These are phyloP conservation scores for Scutellaria minor DNA, from an alignment of 257 asterid species.

Conservation along the genomic window DNA sequence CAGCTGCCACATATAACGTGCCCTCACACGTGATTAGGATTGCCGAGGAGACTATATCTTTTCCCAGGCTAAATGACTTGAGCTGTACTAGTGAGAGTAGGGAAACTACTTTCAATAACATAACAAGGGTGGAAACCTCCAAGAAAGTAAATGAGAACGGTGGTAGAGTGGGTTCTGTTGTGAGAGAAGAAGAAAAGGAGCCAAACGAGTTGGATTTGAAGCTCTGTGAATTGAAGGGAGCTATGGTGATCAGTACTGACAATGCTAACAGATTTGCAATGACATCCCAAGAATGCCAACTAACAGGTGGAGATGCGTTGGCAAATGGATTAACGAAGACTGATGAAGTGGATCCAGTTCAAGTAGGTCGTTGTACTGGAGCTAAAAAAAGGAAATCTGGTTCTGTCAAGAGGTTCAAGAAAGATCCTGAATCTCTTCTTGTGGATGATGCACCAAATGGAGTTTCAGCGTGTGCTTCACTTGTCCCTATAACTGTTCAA, in stretches of 20 bases:
- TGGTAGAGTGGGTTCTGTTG: slow-evolving; percentile 34
- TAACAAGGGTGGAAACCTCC: slow-evolving; percentile 41
- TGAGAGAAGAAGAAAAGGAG: slow-evolving; percentile 45
- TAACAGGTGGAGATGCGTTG: slow-evolving; percentile 35
- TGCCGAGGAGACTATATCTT: slow-evolving; percentile 41
- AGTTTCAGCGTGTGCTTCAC: slow-evolving; percentile 33
- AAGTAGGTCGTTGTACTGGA: slow-evolving; percentile 70
- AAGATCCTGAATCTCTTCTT: slow-evolving; percentile 49
- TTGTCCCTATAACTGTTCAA: slow-evolving; percentile 45
- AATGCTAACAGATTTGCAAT: slow-evolving; percentile 35
- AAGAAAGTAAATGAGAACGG: slow-evolving; percentile 52
- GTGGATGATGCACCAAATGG: slow-evolving; percentile 46
- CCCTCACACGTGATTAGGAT: slow-evolving; percentile 54
- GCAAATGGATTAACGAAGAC: slow-evolving; percentile 48
- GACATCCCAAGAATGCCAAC: slow-evolving; percentile 39
- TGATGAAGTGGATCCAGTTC: slow-evolving; percentile 46
- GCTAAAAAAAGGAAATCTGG: slow-evolving; percentile 93
- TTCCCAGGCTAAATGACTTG: slow-evolving; percentile 41
- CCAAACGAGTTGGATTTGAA: slow-evolving; percentile 58
- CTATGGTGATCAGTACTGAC: slow-evolving; percentile 35
- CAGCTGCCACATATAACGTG: slow-evolving; percentile 52
- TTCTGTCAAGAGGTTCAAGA: slow-evolving; percentile 80
- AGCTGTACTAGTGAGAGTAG: slow-evolving; percentile 37
- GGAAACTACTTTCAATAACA: slow-evolving; percentile 36
- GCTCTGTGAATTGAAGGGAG: slow-evolving; percentile 68